Percentiles rank a stretch among this genome's conserved stretches.
Conservation (phyloP, 108 stramenopile species). For the Craspedostauros australis region DNA sequence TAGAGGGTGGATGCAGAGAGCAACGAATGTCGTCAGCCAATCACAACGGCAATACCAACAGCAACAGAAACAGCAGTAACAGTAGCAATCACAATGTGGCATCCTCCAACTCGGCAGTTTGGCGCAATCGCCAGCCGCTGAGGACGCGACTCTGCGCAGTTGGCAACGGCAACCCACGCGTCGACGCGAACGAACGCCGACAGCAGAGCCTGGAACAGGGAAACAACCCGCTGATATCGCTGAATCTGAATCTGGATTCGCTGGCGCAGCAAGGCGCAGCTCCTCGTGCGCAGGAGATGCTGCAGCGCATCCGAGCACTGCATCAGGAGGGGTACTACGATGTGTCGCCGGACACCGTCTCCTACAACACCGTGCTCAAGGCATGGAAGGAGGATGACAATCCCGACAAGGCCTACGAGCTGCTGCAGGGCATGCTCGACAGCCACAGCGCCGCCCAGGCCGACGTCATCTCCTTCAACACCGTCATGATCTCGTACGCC, state of each 20-base stretch:
- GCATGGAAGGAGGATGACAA: slow-evolving; percentile 47
- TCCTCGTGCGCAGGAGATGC: slow-evolving; percentile 52
- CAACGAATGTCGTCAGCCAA: no score
- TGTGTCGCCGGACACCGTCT: slow-evolving; percentile 46
- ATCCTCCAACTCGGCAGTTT: no score
- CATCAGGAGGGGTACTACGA: slow-evolving; percentile 70
- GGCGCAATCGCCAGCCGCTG: no score
- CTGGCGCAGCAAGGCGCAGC: slow-evolving; percentile 58
- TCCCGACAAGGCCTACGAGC: slow-evolving; percentile 27
- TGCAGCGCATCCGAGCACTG: slow-evolving; percentile 54
- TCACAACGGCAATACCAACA: no score
- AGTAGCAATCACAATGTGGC: no score
- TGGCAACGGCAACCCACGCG: no score
- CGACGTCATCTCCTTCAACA: slow-evolving; percentile 70
- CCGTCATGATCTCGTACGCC: slow-evolving; percentile 54
- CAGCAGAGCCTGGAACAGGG: slow-evolving; percentile 9
- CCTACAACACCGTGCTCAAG: slow-evolving; percentile 66
- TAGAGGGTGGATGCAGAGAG: no score
- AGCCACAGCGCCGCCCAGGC: slow-evolving; percentile 15
- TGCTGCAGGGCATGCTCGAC: slow-evolving; percentile 25
- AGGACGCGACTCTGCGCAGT: no score
- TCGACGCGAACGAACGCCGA: slow-evolving; percentile 21
- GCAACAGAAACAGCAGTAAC: no score
- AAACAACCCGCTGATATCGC: slow-evolving; percentile 47
- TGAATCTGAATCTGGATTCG: slow-evolving; percentile 69